Conservation (phyloP, 345 rosid genomes). For the Turnera subulata region DNA sequence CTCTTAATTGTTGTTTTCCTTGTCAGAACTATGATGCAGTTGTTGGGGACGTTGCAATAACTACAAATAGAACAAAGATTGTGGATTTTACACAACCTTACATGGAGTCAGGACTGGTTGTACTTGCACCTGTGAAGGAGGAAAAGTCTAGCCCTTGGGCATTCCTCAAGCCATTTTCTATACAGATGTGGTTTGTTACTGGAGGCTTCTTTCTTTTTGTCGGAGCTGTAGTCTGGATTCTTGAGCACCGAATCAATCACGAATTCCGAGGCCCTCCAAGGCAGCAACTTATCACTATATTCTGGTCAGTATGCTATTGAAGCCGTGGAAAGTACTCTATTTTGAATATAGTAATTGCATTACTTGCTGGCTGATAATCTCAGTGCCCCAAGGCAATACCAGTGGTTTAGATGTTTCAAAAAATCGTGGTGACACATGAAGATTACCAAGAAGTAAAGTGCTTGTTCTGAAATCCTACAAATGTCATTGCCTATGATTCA, state of each 20-base stretch:
- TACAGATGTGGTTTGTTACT: conserved; percentile 86
- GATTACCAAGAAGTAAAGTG: background rate
- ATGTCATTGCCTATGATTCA: no score
- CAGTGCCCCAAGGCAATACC: background rate
- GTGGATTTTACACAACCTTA: conserved; percentile 34
- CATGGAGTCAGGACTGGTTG: conserved; percentile 50
- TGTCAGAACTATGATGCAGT: conserved; percentile 31
- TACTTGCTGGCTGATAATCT: no score
- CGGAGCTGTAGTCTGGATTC: conserved; percentile 95
- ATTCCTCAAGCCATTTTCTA: conserved; percentile 81
- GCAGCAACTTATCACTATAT: conserved; percentile 69
- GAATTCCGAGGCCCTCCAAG: conserved; percentile 93
- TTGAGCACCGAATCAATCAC: conserved; percentile 75
- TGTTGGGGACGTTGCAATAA: conserved; percentile 29
- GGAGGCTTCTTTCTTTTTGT: conserved; percentile 73
- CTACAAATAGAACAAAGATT: conserved; percentile 27
- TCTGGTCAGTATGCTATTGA: conserved; percentile 53
- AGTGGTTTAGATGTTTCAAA: no score
- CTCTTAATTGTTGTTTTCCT: conserved; percentile 21
- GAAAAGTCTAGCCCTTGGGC: conserved; percentile 87
- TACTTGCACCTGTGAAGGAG: conserved; percentile 71
- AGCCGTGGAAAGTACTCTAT: background rate
- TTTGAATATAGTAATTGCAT: no score
- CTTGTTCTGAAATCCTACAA: no score
- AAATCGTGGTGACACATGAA: background rate